Evolutionary conservation across 1,284 basidiomycete genomes (phyloP).

Genomic region (Ustilago xerochloae): DNA sequence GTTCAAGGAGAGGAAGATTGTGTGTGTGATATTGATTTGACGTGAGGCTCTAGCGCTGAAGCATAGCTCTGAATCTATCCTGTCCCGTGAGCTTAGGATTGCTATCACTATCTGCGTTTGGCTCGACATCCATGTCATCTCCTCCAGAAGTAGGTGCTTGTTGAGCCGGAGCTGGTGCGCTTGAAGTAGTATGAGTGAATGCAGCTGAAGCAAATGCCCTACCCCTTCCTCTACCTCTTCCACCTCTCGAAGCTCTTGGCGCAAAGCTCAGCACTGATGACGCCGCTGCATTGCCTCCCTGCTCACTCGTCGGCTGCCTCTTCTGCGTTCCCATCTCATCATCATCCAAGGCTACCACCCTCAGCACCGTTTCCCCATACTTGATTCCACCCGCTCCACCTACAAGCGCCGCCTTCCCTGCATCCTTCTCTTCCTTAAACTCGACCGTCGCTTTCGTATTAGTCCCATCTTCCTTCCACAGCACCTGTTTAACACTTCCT

Average conservation of each 20-base stretch:
- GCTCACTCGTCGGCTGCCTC: background rate
- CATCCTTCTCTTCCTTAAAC: slow-evolving; percentile 40
- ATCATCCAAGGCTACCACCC: slow-evolving; percentile 5
- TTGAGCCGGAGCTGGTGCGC: background rate
- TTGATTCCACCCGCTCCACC: slow-evolving; percentile 12
- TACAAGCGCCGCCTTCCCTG: slow-evolving; percentile 46
- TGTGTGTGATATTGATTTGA: background rate
- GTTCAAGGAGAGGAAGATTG: background rate
- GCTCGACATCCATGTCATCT: slow-evolving; percentile 39
- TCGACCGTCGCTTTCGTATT: slow-evolving; percentile 47
- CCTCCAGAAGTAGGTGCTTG: background rate
- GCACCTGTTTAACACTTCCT: slow-evolving; percentile 49
- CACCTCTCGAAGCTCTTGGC: slow-evolving; percentile 32
- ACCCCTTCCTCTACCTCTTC: slow-evolving; percentile 26
- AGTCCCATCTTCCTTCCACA: slow-evolving; percentile 55
- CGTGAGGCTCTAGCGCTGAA: too few species aligned
- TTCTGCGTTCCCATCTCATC: slow-evolving; percentile 5
- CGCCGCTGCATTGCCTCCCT: background rate
- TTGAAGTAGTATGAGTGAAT: slow-evolving; percentile 2
- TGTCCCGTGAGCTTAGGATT: slow-evolving; percentile 30
- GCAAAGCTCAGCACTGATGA: slow-evolving; percentile 14
- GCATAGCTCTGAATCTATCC: slow-evolving; percentile 52
- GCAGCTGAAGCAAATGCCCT: slow-evolving; percentile 22
- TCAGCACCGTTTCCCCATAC: slow-evolving; percentile 6
- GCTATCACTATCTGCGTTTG: background rate